These are phyloP conservation scores for Cyberlindnera maclurae DNA, from an alignment of 805 yeast species.

Conservation along the genomic window DNA sequence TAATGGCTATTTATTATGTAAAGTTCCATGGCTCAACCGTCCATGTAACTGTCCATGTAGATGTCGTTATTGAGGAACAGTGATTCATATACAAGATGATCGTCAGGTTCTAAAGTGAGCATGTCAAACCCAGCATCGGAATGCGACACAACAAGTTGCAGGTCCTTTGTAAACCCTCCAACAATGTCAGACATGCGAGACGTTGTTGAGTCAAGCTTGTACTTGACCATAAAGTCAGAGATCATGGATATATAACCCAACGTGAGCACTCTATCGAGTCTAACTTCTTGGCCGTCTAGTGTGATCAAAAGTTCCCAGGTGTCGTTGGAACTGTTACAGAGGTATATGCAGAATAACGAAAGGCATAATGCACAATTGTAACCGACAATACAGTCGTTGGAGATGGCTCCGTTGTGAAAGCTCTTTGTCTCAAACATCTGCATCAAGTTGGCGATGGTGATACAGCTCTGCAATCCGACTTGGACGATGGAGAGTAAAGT, in stretches of 20 bases:
- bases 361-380: slow-evolving; percentile 37
- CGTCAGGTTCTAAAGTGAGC: slow-evolving; percentile 15
- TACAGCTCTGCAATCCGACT: slow-evolving; percentile 34
- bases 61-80: slow-evolving; percentile 22
- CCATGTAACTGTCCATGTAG: slow-evolving; percentile 12
- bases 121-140: slow-evolving; percentile 6
- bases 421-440: slow-evolving; percentile 23
- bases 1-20: too few relatives aligned
- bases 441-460: slow-evolving; percentile 32
- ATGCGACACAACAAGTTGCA: slow-evolving; percentile 25
- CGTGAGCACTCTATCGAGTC: slow-evolving; percentile 15
- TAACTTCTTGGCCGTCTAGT: not conserved
- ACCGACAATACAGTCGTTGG: slow-evolving; percentile 37
- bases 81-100: slow-evolving; percentile 18
- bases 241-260: slow-evolving; percentile 18
- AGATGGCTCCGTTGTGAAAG: slow-evolving; percentile 38
- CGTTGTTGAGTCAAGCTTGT: slow-evolving; percentile 35
- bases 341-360: slow-evolving; percentile 32
- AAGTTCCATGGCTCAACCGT: not conserved
- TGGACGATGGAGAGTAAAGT: slow-evolving; percentile 34
- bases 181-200: slow-evolving; percentile 35
- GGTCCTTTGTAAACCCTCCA: slow-evolving; percentile 34
- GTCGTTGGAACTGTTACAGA: slow-evolving; percentile 21
- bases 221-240: slow-evolving; percentile 18
- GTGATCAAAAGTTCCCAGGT: slow-evolving; percentile 9